Conservation (phyloP, 2,329 filamentous ascomycete species). For the Daldinia eschscholtzii region DNA sequence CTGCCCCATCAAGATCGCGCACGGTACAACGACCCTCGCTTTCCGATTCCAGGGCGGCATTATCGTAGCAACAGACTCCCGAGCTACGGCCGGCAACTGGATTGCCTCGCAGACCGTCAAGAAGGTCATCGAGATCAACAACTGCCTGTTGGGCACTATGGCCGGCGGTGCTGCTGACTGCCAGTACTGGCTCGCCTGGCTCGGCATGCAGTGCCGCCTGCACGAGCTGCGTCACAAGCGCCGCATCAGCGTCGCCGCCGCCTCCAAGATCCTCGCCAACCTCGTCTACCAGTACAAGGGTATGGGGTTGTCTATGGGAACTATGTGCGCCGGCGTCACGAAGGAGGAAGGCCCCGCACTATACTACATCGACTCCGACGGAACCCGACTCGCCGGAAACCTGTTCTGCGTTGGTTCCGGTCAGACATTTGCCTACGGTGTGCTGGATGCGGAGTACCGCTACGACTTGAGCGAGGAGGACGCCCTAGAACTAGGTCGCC, state of each 20-base stretch:
- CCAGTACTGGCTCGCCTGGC: conserved; percentile 99
- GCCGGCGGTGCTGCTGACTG: conserved; percentile 98
- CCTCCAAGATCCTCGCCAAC: conserved; percentile 98
- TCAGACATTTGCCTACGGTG: conserved; percentile 98
- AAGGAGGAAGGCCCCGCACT: conserved; percentile 95
- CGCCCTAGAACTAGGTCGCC: conserved; percentile 88
- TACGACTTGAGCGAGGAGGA: conserved; percentile 91
- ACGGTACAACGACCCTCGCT: conserved; percentile 97
- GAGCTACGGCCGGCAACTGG: conserved; percentile 98
- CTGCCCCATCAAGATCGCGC: conserved; percentile 99
- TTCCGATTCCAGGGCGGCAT: conserved; percentile 99
- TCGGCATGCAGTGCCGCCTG: conserved; percentile 98
- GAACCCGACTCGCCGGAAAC: conserved; percentile 91
- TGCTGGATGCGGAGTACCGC: conserved; percentile 93
- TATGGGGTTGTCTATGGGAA: conserved; percentile 98
- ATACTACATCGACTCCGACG: conserved; percentile 99
- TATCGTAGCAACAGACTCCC: conserved; percentile 97
- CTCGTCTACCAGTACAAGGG: conserved; percentile 99
- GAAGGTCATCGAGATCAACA: conserved; percentile 99
- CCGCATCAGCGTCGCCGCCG: conserved; percentile 96
- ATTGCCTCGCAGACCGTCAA: conserved; percentile 99
- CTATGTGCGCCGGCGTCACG: conserved; percentile 98
- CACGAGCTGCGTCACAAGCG: conserved; percentile 99
- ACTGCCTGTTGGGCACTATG: conserved; percentile 94
- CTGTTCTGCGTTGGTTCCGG: conserved; percentile 98